Evolutionary conservation across 169 alveolate species (phyloP).

Genomic region (Besnoitia besnoiti): DNA sequence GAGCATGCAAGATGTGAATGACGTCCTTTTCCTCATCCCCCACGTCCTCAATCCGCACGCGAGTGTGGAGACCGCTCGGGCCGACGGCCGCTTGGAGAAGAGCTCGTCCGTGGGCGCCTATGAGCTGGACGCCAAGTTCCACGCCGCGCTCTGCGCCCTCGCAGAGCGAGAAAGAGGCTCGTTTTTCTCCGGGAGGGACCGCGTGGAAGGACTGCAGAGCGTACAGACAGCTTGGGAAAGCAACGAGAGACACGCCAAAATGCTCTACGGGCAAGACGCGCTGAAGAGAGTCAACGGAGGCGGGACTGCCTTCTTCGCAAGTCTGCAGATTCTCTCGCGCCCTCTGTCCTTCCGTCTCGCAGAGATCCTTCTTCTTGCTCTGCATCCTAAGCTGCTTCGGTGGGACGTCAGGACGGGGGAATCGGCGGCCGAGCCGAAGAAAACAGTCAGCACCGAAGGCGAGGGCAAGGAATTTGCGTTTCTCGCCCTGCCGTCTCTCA

Average conservation of each 20-base stretch:
- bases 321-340: neutral
- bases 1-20: neutral
- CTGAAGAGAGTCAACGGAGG: neutral
- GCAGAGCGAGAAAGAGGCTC: neutral
- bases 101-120: neutral
- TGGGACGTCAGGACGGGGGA: constrained; percentile 18
- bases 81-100: neutral
- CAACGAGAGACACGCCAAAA: neutral
- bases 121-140: constrained; percentile 39
- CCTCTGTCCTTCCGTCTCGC: constrained; percentile 38
- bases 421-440: constrained; percentile 10
- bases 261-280: neutral
- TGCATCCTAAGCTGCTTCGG: constrained; percentile 66
- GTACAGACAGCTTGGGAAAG: neutral
- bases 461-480: neutral
- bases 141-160: constrained; percentile 26
- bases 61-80: neutral
- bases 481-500: neutral
- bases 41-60: constrained; percentile 25
- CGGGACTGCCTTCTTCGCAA: neutral
- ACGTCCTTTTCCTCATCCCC: neutral
- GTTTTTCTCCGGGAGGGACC: neutral
- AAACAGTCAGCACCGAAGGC: constrained; percentile 13
- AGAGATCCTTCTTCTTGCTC: constrained; percentile 27
- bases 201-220: neutral